Evolutionary conservation across 257 asterid genomes (phyloP).

Genomic region (Phtheirospermum japonicum): DNA sequence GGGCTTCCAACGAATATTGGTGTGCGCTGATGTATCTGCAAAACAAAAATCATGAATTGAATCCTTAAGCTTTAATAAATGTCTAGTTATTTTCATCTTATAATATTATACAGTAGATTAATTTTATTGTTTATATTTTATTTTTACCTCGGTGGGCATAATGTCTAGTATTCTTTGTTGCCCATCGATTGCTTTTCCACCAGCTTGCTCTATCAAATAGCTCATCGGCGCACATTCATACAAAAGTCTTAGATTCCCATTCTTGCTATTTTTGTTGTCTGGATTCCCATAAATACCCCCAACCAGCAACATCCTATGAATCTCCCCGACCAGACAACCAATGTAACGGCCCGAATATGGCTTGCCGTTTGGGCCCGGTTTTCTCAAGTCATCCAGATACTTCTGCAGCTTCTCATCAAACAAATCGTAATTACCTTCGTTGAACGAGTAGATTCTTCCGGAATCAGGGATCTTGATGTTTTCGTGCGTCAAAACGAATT

Average conservation of each 20-base stretch:
- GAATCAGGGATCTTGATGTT: slow-evolving; percentile 62
- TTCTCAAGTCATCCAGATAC: slow-evolving; percentile 66
- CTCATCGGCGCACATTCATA: slow-evolving; percentile 94
- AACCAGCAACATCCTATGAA: slow-evolving; percentile 63
- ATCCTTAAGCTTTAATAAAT: not conserved
- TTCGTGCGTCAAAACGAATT: slow-evolving; percentile 70
- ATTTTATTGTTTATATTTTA: not conserved
- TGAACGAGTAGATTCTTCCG: slow-evolving; percentile 68
- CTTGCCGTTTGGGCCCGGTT: slow-evolving; percentile 69
- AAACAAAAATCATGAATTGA: slow-evolving; percentile 13
- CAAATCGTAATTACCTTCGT: slow-evolving; percentile 81
- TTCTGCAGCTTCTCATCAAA: slow-evolving; percentile 67
- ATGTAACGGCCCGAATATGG: slow-evolving; percentile 73
- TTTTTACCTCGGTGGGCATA: slow-evolving; percentile 55
- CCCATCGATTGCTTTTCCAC: slow-evolving; percentile 78
- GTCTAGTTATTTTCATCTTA: not conserved
- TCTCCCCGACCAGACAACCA: slow-evolving; percentile 80
- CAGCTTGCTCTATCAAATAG: slow-evolving; percentile 74
- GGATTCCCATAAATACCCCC: slow-evolving; percentile 91
- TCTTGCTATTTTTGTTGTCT: slow-evolving; percentile 55
- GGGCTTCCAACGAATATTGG: slow-evolving; percentile 84
- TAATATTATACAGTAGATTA: not conserved
- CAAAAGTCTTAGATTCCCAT: slow-evolving; percentile 68
- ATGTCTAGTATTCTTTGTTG: slow-evolving; percentile 61
- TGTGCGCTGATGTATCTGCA: slow-evolving; percentile 78